These are phyloP conservation scores for Diutina siamensis DNA, from an alignment of 1,139 yeast species.

Conservation along the genomic window DNA sequence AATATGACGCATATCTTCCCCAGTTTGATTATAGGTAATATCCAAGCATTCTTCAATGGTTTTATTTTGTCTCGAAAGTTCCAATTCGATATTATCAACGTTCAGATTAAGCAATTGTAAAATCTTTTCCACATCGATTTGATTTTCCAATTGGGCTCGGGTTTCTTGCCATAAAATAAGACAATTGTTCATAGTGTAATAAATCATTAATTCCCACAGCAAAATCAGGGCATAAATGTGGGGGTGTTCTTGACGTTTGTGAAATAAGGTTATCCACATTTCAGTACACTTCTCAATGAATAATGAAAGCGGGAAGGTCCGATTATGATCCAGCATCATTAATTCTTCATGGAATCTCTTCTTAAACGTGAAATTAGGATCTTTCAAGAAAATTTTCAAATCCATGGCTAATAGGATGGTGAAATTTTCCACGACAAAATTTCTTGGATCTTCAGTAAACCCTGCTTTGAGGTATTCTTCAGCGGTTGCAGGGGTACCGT, in stretches of 20 bases:
- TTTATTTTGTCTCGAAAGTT: slow-evolving; percentile 13
- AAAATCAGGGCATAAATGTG: slow-evolving; percentile 34
- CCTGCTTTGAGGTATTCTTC: slow-evolving; percentile 38
- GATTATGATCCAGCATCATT: slow-evolving; percentile 33
- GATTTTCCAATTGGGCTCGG: slow-evolving; percentile 34
- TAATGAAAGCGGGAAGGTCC: slow-evolving; percentile 32
- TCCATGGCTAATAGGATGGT: slow-evolving; percentile 36
- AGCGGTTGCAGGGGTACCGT: slow-evolving; percentile 33
- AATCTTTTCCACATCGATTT: slow-evolving; percentile 39
- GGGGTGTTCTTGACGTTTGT: slow-evolving; percentile 21
- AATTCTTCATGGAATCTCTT: slow-evolving; percentile 50
- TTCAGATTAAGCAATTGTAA: slow-evolving; percentile 26
- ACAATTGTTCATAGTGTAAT: slow-evolving; percentile 43
- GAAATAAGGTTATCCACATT: slow-evolving; percentile 30
- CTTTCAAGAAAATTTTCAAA: slow-evolving; percentile 39
- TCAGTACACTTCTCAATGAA: slow-evolving; percentile 27
- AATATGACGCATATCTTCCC: slow-evolving; percentile 40
- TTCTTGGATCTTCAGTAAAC: slow-evolving; percentile 32
- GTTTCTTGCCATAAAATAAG: slow-evolving; percentile 63
- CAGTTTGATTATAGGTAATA: slow-evolving; percentile 30
- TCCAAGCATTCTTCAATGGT: slow-evolving; percentile 35
- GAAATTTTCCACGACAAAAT: slow-evolving; percentile 31
- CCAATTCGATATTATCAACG: slow-evolving; percentile 20
- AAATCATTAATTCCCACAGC: slow-evolving; percentile 46
- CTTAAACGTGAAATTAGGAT: slow-evolving; percentile 45